Evolutionary conservation across 2,329 filamentous ascomycete genomes (phyloP).

Genomic region (Xylaria sp.): DNA sequence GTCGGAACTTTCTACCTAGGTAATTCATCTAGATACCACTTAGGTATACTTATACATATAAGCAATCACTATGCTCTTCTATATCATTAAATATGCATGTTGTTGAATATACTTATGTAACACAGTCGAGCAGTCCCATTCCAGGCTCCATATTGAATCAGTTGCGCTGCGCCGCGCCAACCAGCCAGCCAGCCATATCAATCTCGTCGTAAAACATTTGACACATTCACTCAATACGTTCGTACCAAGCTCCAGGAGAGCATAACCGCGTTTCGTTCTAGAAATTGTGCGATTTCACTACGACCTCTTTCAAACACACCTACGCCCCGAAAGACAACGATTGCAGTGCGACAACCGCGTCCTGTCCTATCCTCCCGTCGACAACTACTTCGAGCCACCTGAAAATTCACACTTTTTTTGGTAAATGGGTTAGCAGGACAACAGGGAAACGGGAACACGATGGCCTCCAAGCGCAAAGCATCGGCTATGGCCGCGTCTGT

Average conservation of each 20-base stretch:
- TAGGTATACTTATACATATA: too few species aligned
- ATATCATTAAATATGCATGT: too few species aligned
- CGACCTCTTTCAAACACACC: neutral
- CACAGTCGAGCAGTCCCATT: too few species aligned
- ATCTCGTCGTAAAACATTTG: too few species aligned
- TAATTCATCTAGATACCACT: too few species aligned
- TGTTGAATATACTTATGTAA: too few species aligned
- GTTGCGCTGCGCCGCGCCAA: too few species aligned
- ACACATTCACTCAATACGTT: too few species aligned
- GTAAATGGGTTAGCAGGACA: conserved; percentile 15
- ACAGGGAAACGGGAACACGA: conserved; percentile 45
- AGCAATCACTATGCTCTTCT: too few species aligned
- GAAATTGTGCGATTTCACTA: neutral
- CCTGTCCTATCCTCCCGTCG: neutral
- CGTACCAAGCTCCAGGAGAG: neutral
- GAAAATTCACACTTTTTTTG: neutral
- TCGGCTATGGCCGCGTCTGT: conserved; percentile 69
- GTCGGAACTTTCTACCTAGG: too few species aligned
- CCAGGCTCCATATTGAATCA: too few species aligned
- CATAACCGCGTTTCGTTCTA: neutral
- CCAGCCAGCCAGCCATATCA: too few species aligned
- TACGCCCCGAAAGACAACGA: neutral
- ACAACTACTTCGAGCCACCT: neutral
- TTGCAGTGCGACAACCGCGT: neutral
- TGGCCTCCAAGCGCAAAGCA: conserved; percentile 95